These are phyloP conservation scores for Parafenestella ontariensis DNA, from an alignment of 2,329 filamentous ascomycete species.

Conservation along the genomic window DNA sequence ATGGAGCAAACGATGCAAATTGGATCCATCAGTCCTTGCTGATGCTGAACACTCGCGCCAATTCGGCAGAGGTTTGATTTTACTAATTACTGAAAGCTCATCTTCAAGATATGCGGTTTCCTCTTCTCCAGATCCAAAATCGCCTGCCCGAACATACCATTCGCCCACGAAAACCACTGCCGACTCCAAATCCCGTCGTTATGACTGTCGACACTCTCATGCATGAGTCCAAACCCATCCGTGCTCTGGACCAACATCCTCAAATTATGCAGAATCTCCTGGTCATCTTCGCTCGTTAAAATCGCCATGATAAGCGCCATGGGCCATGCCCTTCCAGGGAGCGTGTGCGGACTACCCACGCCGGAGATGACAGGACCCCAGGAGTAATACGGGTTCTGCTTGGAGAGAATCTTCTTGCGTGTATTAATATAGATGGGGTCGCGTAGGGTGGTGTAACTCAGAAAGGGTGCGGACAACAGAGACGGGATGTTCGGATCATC, in stretches of 20 bases:
- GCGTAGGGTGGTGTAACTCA: constrained; percentile 58
- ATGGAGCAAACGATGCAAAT: too few species aligned
- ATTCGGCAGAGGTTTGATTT: too few species aligned
- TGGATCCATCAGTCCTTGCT: too few species aligned
- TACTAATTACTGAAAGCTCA: constrained; percentile 42
- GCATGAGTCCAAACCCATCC: constrained; percentile 57
- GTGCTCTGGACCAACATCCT: constrained; percentile 55
- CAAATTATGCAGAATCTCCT: constrained; percentile 53
- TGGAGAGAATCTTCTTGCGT: constrained; percentile 51
- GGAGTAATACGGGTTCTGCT: constrained; percentile 57
- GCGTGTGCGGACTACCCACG: constrained; percentile 56
- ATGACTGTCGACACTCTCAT: constrained; percentile 58
- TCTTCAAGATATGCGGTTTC: constrained; percentile 51
- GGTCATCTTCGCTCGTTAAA: constrained; percentile 56
- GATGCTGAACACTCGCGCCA: too few species aligned
- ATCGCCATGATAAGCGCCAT: constrained; percentile 60
- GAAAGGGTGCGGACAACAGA: constrained; percentile 68
- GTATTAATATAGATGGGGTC: constrained; percentile 56
- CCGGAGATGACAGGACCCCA: constrained; percentile 54
- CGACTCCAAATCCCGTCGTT: constrained; percentile 52
- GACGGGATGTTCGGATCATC: constrained; percentile 76
- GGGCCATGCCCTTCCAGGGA: constrained; percentile 57
- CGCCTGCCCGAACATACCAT: constrained; percentile 58
- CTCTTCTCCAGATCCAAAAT: constrained; percentile 54
- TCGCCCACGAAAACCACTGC: constrained; percentile 61